Percentiles rank a stretch among this genome's conserved stretches.
Evolutionary conservation across 2,329 filamentous ascomycete genomes (phyloP).

Genomic region (Colletotrichum australisinense): DNA sequence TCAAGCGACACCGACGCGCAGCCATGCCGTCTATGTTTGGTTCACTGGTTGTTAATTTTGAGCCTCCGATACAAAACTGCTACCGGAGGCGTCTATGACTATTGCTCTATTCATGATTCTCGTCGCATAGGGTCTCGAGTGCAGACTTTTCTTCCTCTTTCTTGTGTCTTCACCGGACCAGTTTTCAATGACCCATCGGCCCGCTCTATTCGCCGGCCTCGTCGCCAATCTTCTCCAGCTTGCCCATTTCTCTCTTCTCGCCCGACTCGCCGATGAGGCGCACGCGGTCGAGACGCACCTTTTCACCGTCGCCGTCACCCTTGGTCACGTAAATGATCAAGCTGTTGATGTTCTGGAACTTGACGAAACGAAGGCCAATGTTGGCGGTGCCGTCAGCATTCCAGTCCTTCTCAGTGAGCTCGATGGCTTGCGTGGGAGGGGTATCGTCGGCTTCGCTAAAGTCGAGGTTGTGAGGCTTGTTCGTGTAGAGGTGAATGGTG

Average conservation of each 20-base stretch:
- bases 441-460: slow-evolving; percentile 96
- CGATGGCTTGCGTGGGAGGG: slow-evolving; percentile 82
- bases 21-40: not conserved
- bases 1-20: too few species aligned
- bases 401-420: slow-evolving; percentile 83
- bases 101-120: slow-evolving; percentile 35
- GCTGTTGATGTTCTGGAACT: slow-evolving; percentile 94
- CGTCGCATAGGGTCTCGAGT: not conserved
- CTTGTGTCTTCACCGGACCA: slow-evolving; percentile 3
- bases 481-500: slow-evolving; percentile 87
- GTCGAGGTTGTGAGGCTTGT: slow-evolving; percentile 88
- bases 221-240: slow-evolving; percentile 93
- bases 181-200: not conserved
- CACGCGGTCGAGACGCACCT: slow-evolving; percentile 84
- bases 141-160: slow-evolving; percentile 19
- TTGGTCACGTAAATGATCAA: slow-evolving; percentile 90
- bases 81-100: slow-evolving; percentile 20
- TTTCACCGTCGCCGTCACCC: slow-evolving; percentile 85
- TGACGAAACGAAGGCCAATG: slow-evolving; percentile 86
- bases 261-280: slow-evolving; percentile 88
- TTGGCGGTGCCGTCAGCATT: slow-evolving; percentile 80
- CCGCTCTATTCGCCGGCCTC: slow-evolving; percentile 68
- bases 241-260: slow-evolving; percentile 92
- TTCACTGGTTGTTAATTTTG: slow-evolving; percentile 4
- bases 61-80: not conserved